These are phyloP conservation scores for Ganoderma boninense DNA, from an alignment of 1,284 basidiomycete genomes.

Conservation along the genomic window DNA sequence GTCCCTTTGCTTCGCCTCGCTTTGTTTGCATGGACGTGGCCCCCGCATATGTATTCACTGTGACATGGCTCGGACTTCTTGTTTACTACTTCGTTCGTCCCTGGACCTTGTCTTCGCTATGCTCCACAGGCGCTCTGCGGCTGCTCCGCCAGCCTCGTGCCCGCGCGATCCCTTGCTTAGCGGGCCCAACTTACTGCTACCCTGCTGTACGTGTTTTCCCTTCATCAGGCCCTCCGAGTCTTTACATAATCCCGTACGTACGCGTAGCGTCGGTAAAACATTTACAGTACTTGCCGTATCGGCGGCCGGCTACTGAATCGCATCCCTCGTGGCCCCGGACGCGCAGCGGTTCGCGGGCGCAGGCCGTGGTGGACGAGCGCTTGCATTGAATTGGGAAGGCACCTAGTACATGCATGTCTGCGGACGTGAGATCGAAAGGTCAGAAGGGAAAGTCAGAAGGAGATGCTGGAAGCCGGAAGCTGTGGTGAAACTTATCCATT, in stretches of 20 bases:
- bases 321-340: neutral
- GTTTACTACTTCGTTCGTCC: neutral
- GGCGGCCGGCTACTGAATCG: neutral
- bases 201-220: neutral
- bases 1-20: slow-evolving; percentile 2
- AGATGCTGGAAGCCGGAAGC: slow-evolving; percentile 10
- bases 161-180: neutral
- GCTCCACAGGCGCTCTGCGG: neutral
- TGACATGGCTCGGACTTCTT: slow-evolving; percentile 2
- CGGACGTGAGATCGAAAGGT: slow-evolving; percentile 8
- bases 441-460: slow-evolving; percentile 16
- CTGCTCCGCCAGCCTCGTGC: neutral
- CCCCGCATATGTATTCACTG: neutral
- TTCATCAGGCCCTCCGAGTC: neutral
- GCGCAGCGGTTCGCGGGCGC: neutral
- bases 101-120: neutral
- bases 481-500: neutral
- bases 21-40: neutral
- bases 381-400: neutral
- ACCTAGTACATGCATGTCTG: neutral
- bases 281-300: neutral
- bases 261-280: neutral
- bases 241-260: neutral
- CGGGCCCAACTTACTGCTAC: neutral
- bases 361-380: neutral